These are phyloP conservation scores for Angomonas ambiguus DNA, from an alignment of 208 protist genomes.

Conservation along the genomic window DNA sequence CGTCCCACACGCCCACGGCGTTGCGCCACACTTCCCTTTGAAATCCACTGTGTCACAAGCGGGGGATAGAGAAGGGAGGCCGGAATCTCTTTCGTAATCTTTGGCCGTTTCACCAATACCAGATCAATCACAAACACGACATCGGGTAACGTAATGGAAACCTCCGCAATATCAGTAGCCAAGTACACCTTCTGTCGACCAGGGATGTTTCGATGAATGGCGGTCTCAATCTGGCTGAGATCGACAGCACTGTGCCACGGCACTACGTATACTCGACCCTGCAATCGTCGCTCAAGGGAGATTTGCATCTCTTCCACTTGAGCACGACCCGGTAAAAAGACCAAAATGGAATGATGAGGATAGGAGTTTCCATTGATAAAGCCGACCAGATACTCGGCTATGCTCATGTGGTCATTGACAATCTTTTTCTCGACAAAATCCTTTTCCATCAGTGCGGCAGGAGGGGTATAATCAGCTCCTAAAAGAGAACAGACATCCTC, in stretches of 20 bases:
- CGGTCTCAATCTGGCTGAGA: constrained; percentile 84
- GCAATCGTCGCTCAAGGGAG: constrained; percentile 53
- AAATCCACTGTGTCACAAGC: constrained; percentile 75
- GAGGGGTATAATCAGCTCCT: constrained; percentile 44
- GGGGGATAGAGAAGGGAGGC: constrained; percentile 78
- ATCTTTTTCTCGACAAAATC: constrained; percentile 44
- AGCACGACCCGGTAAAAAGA: constrained; percentile 92
- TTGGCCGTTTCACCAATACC: constrained; percentile 79
- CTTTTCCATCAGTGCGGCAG: constrained; percentile 24
- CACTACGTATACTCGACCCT: constrained; percentile 58
- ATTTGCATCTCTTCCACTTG: constrained; percentile 53
- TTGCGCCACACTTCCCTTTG: constrained; percentile 57
- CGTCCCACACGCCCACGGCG: constrained; percentile 80
- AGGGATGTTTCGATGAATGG: constrained; percentile 71
- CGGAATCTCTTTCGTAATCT: constrained; percentile 48
- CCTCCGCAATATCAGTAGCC: constrained; percentile 96
- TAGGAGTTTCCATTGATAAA: constrained; percentile 51
- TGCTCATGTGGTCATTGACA: constrained; percentile 57
- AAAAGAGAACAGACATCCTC: constrained; percentile 74
- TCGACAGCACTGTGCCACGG: constrained; percentile 84
- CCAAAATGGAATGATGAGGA: constrained; percentile 79
- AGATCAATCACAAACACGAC: constrained; percentile 95
- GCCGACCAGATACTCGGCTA: constrained; percentile 54
- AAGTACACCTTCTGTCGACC: constrained; percentile 91
- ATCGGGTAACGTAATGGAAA: constrained; percentile 95